Evolutionary conservation across 352 stramenopile species (phyloP).

Genomic region (Pythium brassicae): DNA sequence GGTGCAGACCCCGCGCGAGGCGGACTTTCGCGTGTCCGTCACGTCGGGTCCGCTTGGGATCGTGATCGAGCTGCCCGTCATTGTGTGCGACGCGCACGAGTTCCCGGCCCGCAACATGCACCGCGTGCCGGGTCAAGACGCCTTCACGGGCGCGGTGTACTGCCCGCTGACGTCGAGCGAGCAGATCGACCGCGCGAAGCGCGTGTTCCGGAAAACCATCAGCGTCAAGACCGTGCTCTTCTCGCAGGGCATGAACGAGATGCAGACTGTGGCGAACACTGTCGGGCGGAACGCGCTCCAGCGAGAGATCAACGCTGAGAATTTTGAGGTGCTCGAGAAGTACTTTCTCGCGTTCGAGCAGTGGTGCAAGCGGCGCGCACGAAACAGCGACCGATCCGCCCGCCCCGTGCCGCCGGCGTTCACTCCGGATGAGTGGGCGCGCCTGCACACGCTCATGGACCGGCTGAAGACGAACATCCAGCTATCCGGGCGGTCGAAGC

Average conservation of each 20-base stretch:
- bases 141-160: slow-evolving; percentile 69
- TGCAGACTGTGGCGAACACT: slow-evolving; percentile 91
- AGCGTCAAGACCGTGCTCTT: slow-evolving; percentile 75
- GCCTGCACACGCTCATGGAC: slow-evolving; percentile 27
- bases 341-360: slow-evolving; percentile 41
- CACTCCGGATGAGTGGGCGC: slow-evolving; percentile 22
- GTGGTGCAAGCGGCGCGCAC: slow-evolving; percentile 27
- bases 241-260: slow-evolving; percentile 91
- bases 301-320: slow-evolving; percentile 82
- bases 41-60: slow-evolving; percentile 53
- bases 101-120: slow-evolving; percentile 61
- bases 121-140: slow-evolving; percentile 69
- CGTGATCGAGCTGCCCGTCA: slow-evolving; percentile 72
- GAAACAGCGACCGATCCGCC: slow-evolving; percentile 2
- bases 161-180: slow-evolving; percentile 37
- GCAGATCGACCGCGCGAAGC: slow-evolving; percentile 48
- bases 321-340: slow-evolving; percentile 50
- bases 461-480: slow-evolving; percentile 39
- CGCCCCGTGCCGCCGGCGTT: slow-evolving; percentile 17
- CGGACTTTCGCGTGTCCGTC: slow-evolving; percentile 70
- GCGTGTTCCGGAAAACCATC: slow-evolving; percentile 56
- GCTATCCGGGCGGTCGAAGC: slow-evolving; percentile 54
- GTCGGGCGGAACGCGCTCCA: slow-evolving; percentile 71
- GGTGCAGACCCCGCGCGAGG: slow-evolving; percentile 54
- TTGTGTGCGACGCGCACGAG: slow-evolving; percentile 37